These are phyloP conservation scores for Pseudocercospora macadamiae DNA, from an alignment of 2,329 filamentous ascomycete species.

Conservation along the genomic window DNA sequence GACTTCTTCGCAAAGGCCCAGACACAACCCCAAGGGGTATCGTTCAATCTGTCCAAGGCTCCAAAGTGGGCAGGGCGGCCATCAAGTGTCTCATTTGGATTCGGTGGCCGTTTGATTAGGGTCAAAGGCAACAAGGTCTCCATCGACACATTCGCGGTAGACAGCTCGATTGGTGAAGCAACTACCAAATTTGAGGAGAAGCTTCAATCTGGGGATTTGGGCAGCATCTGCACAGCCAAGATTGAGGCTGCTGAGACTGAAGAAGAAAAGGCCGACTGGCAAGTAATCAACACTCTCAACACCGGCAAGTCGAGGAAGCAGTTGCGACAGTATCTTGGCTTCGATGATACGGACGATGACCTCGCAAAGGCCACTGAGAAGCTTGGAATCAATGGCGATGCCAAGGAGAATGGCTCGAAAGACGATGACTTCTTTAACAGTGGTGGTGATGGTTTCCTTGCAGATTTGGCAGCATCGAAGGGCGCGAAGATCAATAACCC, in stretches of 20 bases:
- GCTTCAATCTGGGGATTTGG: slow-evolving; percentile 75
- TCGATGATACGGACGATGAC: slow-evolving; percentile 60
- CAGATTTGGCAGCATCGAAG: slow-evolving; percentile 82
- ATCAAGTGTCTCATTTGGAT: slow-evolving; percentile 86
- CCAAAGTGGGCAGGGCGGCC: slow-evolving; percentile 91
- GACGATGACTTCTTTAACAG: slow-evolving; percentile 72
- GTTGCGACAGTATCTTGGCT: slow-evolving; percentile 88
- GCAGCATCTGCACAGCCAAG: slow-evolving; percentile 77
- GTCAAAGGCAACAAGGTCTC: slow-evolving; percentile 77
- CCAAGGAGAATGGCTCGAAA: slow-evolving; percentile 34
- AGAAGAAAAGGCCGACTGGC: slow-evolving; percentile 95
- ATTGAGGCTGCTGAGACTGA: slow-evolving; percentile 76
- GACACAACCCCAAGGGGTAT: slow-evolving; percentile 84
- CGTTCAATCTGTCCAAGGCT: slow-evolving; percentile 82
- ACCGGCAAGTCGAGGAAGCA: slow-evolving; percentile 82
- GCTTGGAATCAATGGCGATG: slow-evolving; percentile 58
- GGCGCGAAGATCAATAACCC: slow-evolving; percentile 91
- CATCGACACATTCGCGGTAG: slow-evolving; percentile 86
- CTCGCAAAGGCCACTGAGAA: slow-evolving; percentile 46
- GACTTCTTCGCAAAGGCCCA: slow-evolving; percentile 97
- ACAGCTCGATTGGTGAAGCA: slow-evolving; percentile 79
- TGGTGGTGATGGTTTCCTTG: slow-evolving; percentile 83
- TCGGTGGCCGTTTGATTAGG: slow-evolving; percentile 87
- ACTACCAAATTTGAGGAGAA: slow-evolving; percentile 87
- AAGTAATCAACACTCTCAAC: slow-evolving; percentile 85